phyloP scores from a whole-genome alignment of 2,329 filamentous ascomycete species.

The Exserohilum turcica region DNA sequence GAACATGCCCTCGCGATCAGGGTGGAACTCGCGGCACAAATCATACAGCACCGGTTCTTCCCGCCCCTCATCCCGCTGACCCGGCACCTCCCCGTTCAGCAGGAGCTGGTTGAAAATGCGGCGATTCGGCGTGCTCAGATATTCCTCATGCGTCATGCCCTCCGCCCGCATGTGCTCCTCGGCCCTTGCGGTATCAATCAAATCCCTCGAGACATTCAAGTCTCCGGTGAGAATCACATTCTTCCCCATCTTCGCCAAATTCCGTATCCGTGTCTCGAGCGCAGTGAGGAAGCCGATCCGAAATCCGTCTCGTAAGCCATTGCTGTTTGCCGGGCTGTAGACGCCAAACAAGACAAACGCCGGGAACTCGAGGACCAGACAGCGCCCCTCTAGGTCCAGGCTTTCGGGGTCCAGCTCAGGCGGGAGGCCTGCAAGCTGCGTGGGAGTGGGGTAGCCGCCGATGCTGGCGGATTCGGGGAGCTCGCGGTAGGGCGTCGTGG shows the following conservation, averaged over 20 bases:
- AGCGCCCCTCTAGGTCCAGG: constrained; percentile 90
- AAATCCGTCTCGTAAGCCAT: constrained; percentile 82
- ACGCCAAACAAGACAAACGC: constrained; percentile 92
- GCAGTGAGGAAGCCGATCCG: constrained; percentile 78
- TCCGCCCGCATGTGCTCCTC: constrained; percentile 74
- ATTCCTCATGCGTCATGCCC: constrained; percentile 70
- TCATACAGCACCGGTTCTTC: constrained; percentile 80
- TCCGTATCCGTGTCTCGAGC: constrained; percentile 82
- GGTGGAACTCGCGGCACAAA: constrained; percentile 80
- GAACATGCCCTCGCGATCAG: constrained; percentile 84
- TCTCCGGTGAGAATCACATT: constrained; percentile 86
- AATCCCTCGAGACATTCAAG: constrained; percentile 74
- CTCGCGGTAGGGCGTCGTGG: constrained; percentile 72
- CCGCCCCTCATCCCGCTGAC: constrained; percentile 69
- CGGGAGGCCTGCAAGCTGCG: constrained; percentile 66
- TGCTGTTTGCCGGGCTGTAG: constrained; percentile 88
- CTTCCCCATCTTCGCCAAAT: constrained; percentile 79
- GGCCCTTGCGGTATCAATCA: constrained; percentile 77
- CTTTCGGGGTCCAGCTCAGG: constrained; percentile 65
- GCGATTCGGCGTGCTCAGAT: constrained; percentile 71
- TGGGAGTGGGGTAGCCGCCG: constrained; percentile 79
- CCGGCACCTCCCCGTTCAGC: constrained; percentile 70
- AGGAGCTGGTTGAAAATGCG: constrained; percentile 87
- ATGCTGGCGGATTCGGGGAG: constrained; percentile 76
- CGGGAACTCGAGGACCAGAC: constrained; percentile 88